Evolutionary conservation across 1,139 yeast genomes (phyloP), one percentile per base, ranked within the genome.

Genomic region (Sugiyamaella castrensis): DNA sequence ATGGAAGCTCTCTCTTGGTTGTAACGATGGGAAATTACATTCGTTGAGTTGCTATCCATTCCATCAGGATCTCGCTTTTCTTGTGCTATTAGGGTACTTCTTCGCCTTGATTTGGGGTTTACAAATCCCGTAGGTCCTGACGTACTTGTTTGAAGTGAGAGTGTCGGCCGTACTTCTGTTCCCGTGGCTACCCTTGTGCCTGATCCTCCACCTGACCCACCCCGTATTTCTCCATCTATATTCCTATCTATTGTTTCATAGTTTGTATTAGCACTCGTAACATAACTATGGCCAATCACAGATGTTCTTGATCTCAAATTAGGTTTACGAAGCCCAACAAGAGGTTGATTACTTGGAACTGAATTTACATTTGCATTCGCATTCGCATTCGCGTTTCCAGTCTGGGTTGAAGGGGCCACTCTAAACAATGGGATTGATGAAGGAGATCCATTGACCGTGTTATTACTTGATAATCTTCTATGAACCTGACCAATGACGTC

Each of bases 401-500:
- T 19, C 24, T 19, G 24, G 5, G 24, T 3, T 19, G 24, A 19
- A n/a, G 42, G 12, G 4, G 42, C 39, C 7, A 46, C 43, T 37
- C 45, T 37, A n/a, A 49, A 46, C 42, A 53, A 44, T 9, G 59
- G 58, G n/a, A 56, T 56, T 4, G 57, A 52, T 13, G 54, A 16
- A 13, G 49, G 44, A 2, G 47, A 41, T 32, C 43, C 39, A 46
- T 28, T 19, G 43, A 39, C 16, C 11, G 26, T n/a, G 12, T 28
- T 29, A 39, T 38, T 32, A 2, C 52, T 46, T 8, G 58, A 53
- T 15, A 57, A 46, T 15, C 63, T 45, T 12, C 57, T 48, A 19
- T 58, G 61, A 26, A 59, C 58, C 40, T 57, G 54, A 24, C 52
- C 57, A 10, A 57, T 52, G 16, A 58, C 56, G 27, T 59, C 61